phyloP scores from a whole-genome alignment of 2,329 filamentous ascomycete species.

The Chaetomium sp. region DNA sequence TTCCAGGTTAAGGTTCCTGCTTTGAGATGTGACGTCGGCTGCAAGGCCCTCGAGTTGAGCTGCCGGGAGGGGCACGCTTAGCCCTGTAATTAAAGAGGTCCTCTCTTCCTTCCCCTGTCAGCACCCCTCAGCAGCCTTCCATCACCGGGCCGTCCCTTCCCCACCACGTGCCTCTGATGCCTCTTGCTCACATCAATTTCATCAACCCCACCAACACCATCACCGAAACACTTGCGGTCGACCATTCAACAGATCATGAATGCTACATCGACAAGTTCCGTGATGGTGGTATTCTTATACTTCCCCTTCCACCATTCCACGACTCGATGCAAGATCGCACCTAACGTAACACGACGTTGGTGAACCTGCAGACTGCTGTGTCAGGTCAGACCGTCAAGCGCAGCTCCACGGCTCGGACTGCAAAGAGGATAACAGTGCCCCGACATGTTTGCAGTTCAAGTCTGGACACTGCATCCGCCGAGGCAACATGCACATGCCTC shows the following conservation, averaged over 20 bases:
- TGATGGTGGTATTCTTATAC: not conserved
- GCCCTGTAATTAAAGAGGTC: not conserved
- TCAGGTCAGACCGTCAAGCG: too few species aligned
- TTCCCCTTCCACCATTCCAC: not conserved
- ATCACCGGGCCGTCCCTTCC: not conserved
- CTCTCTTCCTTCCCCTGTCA: not conserved
- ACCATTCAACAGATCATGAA: too few species aligned
- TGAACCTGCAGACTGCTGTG: not conserved
- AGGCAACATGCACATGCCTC: not conserved
- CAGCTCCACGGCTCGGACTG: not conserved
- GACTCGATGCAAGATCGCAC: not conserved
- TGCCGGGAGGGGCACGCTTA: not conserved
- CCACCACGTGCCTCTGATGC: not conserved
- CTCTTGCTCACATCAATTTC: not conserved
- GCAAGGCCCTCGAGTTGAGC: not conserved
- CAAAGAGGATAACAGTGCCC: not conserved
- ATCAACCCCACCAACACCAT: not conserved
- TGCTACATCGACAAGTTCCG: not conserved
- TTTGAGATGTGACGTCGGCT: not conserved
- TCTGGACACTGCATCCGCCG: not conserved
- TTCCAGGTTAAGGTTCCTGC: not conserved
- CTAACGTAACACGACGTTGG: not conserved
- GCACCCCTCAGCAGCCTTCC: not conserved
- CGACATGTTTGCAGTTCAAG: not conserved
- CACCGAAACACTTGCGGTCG: not conserved